Conservation (phyloP, 2,329 filamentous ascomycete genomes). For the Lachnellula occidentalis region DNA sequence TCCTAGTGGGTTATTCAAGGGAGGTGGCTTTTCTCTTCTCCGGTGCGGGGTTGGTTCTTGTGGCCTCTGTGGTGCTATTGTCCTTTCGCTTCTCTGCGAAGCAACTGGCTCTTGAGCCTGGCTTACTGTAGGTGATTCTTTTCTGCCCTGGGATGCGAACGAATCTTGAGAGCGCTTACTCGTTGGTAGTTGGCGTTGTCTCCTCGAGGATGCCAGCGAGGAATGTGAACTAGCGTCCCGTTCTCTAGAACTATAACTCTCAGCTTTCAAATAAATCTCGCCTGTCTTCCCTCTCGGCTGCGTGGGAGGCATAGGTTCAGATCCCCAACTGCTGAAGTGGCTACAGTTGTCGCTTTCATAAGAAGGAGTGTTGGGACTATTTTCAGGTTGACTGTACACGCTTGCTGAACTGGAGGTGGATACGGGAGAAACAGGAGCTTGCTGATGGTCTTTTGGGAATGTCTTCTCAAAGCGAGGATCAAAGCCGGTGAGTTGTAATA, state of each 20-base stretch:
- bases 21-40: too few species aligned
- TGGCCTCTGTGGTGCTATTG: too few species aligned
- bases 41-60: too few species aligned
- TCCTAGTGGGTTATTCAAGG: too few species aligned
- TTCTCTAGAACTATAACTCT: background rate
- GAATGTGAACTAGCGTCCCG: background rate
- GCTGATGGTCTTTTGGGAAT: slow-evolving; percentile 4
- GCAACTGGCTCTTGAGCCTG: too few species aligned
- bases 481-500: slow-evolving; percentile 19
- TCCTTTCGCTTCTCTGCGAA: too few species aligned
- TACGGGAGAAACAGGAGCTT: slow-evolving; percentile 2
- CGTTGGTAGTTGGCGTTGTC: too few species aligned
- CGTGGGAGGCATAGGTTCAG: background rate
- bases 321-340: background rate
- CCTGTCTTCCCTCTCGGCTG: background rate
- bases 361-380: background rate
- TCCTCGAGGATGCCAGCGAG: too few species aligned
- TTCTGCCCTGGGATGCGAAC: too few species aligned
- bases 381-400: slow-evolving; percentile 14
- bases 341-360: background rate
- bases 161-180: too few species aligned
- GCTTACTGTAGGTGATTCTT: too few species aligned
- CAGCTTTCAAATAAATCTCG: background rate
- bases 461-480: slow-evolving; percentile 13
- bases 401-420: slow-evolving; percentile 12